Conservation (phyloP, 768 basidiomycete genomes). For the Xerocomus brunneocitrinus region DNA sequence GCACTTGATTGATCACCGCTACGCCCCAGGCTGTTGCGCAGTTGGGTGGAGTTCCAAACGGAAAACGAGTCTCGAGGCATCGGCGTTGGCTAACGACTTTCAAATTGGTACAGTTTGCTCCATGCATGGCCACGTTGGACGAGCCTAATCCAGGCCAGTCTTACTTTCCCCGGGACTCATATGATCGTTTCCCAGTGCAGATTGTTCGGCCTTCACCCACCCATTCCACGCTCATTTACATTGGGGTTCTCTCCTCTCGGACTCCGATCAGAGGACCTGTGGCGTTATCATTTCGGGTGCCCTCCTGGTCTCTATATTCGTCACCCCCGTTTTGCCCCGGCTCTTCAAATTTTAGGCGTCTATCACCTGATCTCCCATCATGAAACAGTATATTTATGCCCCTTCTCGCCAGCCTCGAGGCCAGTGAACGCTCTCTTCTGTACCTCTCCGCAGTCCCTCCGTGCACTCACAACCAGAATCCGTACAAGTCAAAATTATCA, state of each 20-base stretch:
- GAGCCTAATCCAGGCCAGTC: conserved; percentile 2
- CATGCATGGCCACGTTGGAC: conserved; percentile 9
- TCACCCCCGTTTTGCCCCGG: background rate
- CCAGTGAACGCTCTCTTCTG: background rate
- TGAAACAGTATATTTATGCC: conserved; percentile 2
- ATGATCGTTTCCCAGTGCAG: conserved; percentile 1
- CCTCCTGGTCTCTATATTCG: background rate
- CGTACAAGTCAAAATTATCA: background rate
- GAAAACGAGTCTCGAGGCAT: conserved; percentile 27
- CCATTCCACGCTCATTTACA: conserved; percentile 6
- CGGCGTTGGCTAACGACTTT: conserved; percentile 13
- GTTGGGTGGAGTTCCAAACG: conserved; percentile 3
- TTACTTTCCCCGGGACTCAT: conserved; percentile 14
- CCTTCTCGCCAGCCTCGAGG: conserved; percentile 19
- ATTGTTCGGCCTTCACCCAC: conserved; percentile 5
- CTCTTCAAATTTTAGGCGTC: conserved; percentile 1
- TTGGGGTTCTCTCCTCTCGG: background rate
- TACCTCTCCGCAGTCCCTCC: conserved; percentile 14
- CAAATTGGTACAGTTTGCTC: conserved; percentile 12
- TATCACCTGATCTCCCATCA: conserved; percentile 13
- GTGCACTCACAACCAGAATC: conserved; percentile 1
- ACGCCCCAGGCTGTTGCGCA: background rate
- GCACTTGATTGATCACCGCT: conserved; percentile 12
- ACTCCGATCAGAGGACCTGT: background rate
- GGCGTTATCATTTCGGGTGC: background rate